phyloP scores from a whole-genome alignment of 78 protist genomes.

The Dictyostelium capitatum region DNA sequence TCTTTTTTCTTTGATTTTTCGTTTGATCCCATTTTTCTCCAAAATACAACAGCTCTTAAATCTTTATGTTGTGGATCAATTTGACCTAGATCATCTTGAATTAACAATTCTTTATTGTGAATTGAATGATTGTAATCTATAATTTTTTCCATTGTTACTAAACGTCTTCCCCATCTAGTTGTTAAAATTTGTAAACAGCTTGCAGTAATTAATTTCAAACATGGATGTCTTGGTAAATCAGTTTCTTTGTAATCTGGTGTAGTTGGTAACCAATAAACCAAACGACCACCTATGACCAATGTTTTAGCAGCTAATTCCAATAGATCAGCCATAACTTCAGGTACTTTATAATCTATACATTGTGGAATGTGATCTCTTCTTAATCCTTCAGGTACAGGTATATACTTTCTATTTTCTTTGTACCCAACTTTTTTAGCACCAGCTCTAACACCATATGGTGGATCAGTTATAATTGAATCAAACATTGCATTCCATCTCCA shows the following conservation, averaged over 20 bases:
- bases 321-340: constrained; percentile 84
- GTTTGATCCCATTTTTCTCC: neutral
- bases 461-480: constrained; percentile 86
- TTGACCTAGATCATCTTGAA: constrained; percentile 60
- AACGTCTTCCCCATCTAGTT: constrained; percentile 84
- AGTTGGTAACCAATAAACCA: constrained; percentile 93
- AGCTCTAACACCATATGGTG: constrained; percentile 92
- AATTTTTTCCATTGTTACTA: constrained; percentile 81
- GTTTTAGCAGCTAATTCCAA: constrained; percentile 84
- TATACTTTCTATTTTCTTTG: constrained; percentile 37
- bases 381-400: constrained; percentile 37
- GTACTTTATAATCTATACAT: constrained; percentile 71
- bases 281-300: constrained; percentile 88
- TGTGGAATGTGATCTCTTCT: constrained; percentile 71
- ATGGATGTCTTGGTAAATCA: constrained; percentile 87
- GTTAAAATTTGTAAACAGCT: constrained; percentile 67
- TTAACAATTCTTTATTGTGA: constrained; percentile 54
- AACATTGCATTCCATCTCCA: constrained; percentile 38
- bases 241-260: constrained; percentile 76
- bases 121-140: constrained; percentile 7
- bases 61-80: constrained; percentile 68
- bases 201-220: constrained; percentile 37
- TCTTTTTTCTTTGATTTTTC: constrained; percentile 32
- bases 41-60: constrained; percentile 24
- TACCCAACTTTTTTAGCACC: constrained; percentile 85